Base-by-base conservation (phyloP, 768 basidiomycete genomes). In the Suillus plorans region DNA sequence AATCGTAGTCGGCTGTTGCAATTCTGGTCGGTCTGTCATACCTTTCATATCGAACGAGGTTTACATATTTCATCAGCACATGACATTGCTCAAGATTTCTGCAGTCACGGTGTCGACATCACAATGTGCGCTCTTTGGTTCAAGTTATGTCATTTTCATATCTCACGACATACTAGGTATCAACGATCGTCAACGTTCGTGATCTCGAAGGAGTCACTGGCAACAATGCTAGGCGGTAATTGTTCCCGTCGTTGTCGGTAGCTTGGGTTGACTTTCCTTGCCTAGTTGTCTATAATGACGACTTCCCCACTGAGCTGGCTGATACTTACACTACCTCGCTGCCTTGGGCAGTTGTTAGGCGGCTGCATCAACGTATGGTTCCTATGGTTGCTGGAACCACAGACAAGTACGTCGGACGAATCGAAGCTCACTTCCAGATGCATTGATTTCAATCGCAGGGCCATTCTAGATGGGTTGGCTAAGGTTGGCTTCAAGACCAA, bases 1-100 rank as follows among this genome's bases (percentile, higher is more conserved):
- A 6, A 78, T 90, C 1, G 79, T 91, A n/a, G 78, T 91, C 3
- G 89, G 90, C 14, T 83, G 89, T n/a, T 85, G 86, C 52, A 88
- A 84, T 60, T 88, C 88, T 22, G 83, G 83, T 84, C 69, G 20
- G 73, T 50, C 16, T 2, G 16, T 22, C 37, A 25, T 16, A 25
- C 14, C 16, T 37, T 22, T 6, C 28, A 1, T 31, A 34, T 56
- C 47, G 5, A n/a, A 49, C 28, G 25, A 28, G 62, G 31, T 64
- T 65, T 64, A 45, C 13, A 5, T 34, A 18, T 56, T 9, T 12
- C 5, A 36, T 9, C 67, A 76, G 77, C 64, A 5, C 79, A 78
- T 60, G 80, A 81, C 34, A 74, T 82, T 18, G 75, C 79, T 1
- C 77, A 76, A 60, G 80, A 80, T 59, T 74, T 73, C 36, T 68